A percentile compares a stretch with the other conserved stretches of the same genome.
Conservation (phyloP, 345 rosid genomes). For the Eucalyptus shirleyi region DNA sequence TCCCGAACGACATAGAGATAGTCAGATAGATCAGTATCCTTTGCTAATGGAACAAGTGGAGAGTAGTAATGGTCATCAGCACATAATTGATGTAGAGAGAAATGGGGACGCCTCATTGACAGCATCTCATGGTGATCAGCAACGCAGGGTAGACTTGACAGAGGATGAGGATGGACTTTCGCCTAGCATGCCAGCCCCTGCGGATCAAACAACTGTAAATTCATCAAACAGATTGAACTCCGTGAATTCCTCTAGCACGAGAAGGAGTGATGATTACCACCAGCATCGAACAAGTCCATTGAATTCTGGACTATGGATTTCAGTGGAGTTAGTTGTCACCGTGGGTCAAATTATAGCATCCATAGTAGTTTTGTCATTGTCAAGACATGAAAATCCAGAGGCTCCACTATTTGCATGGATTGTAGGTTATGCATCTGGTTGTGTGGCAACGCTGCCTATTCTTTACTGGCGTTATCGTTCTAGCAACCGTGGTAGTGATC, state of each 20-base stretch:
- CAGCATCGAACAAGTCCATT: conserved; percentile 56
- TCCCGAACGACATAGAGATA: conserved; percentile 15
- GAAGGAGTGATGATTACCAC: conserved; percentile 41
- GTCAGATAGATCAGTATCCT: conserved; percentile 31
- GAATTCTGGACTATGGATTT: conserved; percentile 80
- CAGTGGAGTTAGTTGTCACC: conserved; percentile 59
- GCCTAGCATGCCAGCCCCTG: not conserved
- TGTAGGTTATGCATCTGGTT: conserved; percentile 75
- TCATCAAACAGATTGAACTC: conserved; percentile 21
- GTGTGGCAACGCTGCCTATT: conserved; percentile 71
- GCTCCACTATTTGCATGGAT: conserved; percentile 77
- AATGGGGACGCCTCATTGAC: conserved; percentile 32
- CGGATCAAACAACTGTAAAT: conserved; percentile 13
- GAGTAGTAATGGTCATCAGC: conserved; percentile 22
- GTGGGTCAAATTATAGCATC: conserved; percentile 75
- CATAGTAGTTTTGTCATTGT: conserved; percentile 44
- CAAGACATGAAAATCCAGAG: conserved; percentile 68
- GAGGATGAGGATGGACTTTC: conserved; percentile 22
- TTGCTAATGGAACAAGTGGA: conserved; percentile 55
- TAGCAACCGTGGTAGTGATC: conserved; percentile 23
- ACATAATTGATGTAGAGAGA: conserved; percentile 42
- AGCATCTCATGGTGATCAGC: conserved; percentile 27
- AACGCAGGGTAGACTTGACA: conserved; percentile 1
- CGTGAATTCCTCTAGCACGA: conserved; percentile 20
- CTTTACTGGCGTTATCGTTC: conserved; percentile 67